These are phyloP conservation scores for Pseudonitzschia multistriata DNA, from an alignment of 108 stramenopile species.

Conservation along the genomic window DNA sequence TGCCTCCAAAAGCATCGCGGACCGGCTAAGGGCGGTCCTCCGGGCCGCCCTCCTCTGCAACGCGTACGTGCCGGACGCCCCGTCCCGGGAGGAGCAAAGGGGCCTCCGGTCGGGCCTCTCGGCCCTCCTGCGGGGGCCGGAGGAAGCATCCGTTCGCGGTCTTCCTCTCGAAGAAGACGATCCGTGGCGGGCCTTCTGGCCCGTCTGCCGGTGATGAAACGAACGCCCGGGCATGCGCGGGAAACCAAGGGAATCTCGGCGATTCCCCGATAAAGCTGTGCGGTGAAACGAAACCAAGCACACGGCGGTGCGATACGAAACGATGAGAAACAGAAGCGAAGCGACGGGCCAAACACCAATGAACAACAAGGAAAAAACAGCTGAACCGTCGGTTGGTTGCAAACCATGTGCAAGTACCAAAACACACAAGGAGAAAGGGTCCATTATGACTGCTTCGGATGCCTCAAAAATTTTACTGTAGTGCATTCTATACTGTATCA, in stretches of 20 bases:
- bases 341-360: no score
- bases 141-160: not conserved
- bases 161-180: not conserved
- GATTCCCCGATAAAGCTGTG: no score
- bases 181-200: conserved; percentile 8
- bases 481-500: no score
- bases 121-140: not conserved
- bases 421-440: no score
- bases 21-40: conserved; percentile 11
- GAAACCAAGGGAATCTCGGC: not conserved
- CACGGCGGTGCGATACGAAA: no score
- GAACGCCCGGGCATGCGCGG: not conserved
- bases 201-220: not conserved
- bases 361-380: no score
- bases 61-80: conserved; percentile 5
- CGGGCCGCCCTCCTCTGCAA: conserved; percentile 14
- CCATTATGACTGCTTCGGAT: no score
- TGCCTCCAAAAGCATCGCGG: not conserved
- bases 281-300: no score
- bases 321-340: no score
- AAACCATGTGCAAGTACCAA: no score
- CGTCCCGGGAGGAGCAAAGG: not conserved
- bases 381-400: no score
- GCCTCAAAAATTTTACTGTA: no score
- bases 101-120: not conserved